phyloP scores from a whole-genome alignment of 768 basidiomycete genomes.

The Mrakia blollopis region DNA sequence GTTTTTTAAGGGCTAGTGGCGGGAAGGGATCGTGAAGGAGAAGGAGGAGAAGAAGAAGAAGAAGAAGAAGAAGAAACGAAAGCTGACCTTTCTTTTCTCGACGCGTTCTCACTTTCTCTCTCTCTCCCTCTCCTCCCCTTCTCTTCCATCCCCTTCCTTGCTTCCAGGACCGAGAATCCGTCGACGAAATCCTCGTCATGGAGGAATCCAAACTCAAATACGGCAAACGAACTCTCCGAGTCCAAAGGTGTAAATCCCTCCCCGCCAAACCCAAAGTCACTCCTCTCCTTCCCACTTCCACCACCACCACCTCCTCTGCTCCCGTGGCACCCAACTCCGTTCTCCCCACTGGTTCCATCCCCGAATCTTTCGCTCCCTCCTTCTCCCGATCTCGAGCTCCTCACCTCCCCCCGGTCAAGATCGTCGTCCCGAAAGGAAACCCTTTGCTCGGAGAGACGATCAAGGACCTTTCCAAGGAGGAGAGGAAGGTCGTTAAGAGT shows the following conservation, averaged over 20 bases:
- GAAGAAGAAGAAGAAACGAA: background rate
- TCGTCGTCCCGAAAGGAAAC: conserved; percentile 66
- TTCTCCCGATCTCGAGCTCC: background rate
- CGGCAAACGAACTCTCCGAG: conserved; percentile 83
- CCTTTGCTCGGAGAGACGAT: conserved; percentile 74
- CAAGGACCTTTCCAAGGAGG: conserved; percentile 71
- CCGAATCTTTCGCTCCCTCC: conserved; percentile 36
- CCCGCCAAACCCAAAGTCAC: conserved; percentile 44
- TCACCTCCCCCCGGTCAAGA: conserved; percentile 28
- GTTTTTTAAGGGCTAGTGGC: conserved; percentile 39
- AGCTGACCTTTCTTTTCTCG: background rate
- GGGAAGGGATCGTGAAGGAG: background rate
- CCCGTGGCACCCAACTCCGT: conserved; percentile 37
- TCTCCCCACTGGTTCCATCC: conserved; percentile 33
- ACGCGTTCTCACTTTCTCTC: background rate
- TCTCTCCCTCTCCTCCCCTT: background rate
- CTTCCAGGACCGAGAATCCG: conserved; percentile 83
- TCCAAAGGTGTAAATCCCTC: conserved; percentile 80
- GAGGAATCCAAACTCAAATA: conserved; percentile 75
- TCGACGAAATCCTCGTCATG: conserved; percentile 84
- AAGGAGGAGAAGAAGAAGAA: background rate
- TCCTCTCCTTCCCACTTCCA: conserved; percentile 13
- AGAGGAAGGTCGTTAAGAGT: conserved; percentile 76
- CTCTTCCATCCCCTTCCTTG: background rate
- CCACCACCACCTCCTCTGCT: conserved; percentile 34